A percentile compares a stretch with the other conserved stretches of the same genome.
These are phyloP conservation scores for Phytopythium mirpurense DNA, from an alignment of 352 stramenopile species.

Conservation along the genomic window DNA sequence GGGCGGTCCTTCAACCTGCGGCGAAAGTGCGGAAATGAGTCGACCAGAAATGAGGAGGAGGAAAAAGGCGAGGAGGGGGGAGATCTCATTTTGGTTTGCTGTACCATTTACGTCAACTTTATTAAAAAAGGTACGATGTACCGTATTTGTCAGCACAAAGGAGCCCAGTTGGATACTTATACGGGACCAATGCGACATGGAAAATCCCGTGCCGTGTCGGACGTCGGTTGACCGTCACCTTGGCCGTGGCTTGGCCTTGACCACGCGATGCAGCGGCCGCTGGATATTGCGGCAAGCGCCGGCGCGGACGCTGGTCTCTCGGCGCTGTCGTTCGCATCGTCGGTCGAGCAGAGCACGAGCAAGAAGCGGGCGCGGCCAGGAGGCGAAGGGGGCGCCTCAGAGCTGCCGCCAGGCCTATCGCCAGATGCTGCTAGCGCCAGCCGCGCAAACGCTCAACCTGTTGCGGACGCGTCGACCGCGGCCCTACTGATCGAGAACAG, in stretches of 20 bases:
- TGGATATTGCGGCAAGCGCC: not conserved
- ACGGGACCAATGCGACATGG: not conserved
- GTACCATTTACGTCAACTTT: not conserved
- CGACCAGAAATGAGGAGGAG: not conserved
- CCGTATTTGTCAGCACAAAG: not conserved
- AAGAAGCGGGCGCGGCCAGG: too few species aligned
- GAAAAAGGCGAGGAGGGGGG: not conserved
- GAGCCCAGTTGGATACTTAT: not conserved
- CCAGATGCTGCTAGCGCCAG: too few species aligned
- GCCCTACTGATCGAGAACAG: too few species aligned
- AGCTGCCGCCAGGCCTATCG: too few species aligned
- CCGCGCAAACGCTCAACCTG: too few species aligned
- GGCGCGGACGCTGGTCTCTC: not conserved
- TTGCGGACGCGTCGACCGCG: too few species aligned
- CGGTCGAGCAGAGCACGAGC: not conserved
- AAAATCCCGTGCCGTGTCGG: slow-evolving; percentile 4
- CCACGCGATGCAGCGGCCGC: not conserved
- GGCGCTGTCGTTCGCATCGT: not conserved
- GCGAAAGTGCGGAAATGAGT: slow-evolving; percentile 2
- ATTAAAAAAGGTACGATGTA: not conserved
- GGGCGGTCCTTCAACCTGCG: slow-evolving; percentile 7
- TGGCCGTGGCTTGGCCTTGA: too few species aligned
- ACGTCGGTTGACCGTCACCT: too few species aligned
- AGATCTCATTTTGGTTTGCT: not conserved
- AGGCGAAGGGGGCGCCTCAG: too few species aligned